phyloP scores from a whole-genome alignment of 192 early-diverging fungal species.

The Rhizophlyctis rosea region DNA sequence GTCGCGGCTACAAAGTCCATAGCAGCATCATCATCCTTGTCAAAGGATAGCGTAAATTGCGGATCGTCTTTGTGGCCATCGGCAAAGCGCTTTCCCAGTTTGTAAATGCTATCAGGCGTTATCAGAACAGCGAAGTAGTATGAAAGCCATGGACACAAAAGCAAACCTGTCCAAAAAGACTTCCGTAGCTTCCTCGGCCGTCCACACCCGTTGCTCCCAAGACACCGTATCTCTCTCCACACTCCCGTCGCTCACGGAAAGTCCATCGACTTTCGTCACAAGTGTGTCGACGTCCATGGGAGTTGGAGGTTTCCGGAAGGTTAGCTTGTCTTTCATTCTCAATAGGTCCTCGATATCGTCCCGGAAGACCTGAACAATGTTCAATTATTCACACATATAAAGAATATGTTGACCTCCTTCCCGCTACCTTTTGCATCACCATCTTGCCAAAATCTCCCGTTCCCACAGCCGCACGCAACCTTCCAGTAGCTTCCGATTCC shows the following conservation, averaged over 20 bases:
- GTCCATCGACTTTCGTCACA: constrained; percentile 9
- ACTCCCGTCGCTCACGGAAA: constrained; percentile 17
- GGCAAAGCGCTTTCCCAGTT: constrained; percentile 49
- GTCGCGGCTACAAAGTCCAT: constrained; percentile 93
- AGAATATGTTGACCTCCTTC: neutral
- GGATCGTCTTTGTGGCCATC: constrained; percentile 45
- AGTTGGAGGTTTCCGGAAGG: constrained; percentile 61
- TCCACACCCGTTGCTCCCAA: constrained; percentile 68
- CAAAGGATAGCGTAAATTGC: constrained; percentile 67
- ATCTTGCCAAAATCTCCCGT: constrained; percentile 50
- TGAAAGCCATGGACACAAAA: neutral
- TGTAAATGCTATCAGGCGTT: constrained; percentile 39
- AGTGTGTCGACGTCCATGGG: constrained; percentile 55
- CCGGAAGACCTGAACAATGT: constrained; percentile 68
- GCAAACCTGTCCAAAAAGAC: constrained; percentile 71
- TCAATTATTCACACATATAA: constrained; percentile 10
- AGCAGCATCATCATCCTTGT: constrained; percentile 93
- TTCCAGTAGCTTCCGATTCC: constrained; percentile 71
- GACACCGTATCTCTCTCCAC: constrained; percentile 32
- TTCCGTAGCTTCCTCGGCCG: constrained; percentile 61
- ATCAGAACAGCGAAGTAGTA: neutral
- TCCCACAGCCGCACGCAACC: constrained; percentile 61
- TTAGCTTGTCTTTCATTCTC: constrained; percentile 89
- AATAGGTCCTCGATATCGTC: constrained; percentile 77
- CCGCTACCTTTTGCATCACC: constrained; percentile 45